Percentiles rank a stretch among this genome's conserved stretches.
phyloP scores from a whole-genome alignment of 768 basidiomycete species.

The Russula foetens region DNA sequence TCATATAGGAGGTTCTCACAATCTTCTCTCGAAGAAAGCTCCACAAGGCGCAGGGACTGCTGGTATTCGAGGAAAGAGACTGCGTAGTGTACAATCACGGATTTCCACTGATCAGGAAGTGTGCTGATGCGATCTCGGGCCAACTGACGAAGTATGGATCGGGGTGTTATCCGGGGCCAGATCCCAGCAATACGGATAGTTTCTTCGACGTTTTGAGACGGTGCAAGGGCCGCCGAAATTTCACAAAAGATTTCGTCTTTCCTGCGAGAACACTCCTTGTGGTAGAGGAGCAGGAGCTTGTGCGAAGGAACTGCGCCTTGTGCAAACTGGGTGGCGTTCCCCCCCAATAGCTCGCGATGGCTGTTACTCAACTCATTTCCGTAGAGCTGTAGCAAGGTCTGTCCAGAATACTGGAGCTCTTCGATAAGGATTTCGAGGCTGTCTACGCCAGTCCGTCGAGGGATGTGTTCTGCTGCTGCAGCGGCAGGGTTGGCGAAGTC shows the following conservation, averaged over 20 bases:
- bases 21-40: not conserved
- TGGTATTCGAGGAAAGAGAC: not conserved
- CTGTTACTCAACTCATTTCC: slow-evolving; percentile 3
- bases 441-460: not conserved
- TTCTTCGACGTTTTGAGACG: not conserved
- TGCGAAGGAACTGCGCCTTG: not conserved
- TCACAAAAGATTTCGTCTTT: not conserved
- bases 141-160: not conserved
- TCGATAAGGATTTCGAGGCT: not conserved
- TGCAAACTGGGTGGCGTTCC: not conserved
- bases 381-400: not conserved
- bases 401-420: not conserved
- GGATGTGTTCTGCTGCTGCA: not conserved
- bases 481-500: no score
- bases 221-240: not conserved
- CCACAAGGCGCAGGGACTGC: not conserved
- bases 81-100: not conserved
- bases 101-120: not conserved
- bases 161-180: not conserved
- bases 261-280: not conserved
- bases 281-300: not conserved
- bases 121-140: not conserved
- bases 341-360: not conserved
- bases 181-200: not conserved
- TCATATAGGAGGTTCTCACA: not conserved